Conservation (phyloP, 2,329 filamentous ascomycete species). For the Mycocentrospora acerina region DNA sequence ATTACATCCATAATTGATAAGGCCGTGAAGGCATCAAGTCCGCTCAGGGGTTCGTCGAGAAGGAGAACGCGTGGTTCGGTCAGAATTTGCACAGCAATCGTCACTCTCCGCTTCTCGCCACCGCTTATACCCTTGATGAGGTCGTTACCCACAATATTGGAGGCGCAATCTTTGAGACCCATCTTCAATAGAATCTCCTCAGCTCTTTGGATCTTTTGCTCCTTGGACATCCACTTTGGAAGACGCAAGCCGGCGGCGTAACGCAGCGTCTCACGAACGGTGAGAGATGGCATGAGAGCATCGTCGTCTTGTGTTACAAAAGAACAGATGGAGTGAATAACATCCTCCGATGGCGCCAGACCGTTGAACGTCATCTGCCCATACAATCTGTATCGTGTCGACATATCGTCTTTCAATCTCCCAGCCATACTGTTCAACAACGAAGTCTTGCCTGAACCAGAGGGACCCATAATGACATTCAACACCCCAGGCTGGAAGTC, state of each 20-base stretch:
- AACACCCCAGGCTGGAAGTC: conserved; percentile 68
- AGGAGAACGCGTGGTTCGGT: conserved; percentile 73
- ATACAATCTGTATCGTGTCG: conserved; percentile 62
- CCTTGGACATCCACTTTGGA: conserved; percentile 67
- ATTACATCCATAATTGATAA: conserved; percentile 71
- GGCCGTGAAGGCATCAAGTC: conserved; percentile 68
- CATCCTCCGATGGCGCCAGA: conserved; percentile 65
- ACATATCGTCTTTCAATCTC: conserved; percentile 62
- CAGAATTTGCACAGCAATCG: conserved; percentile 75
- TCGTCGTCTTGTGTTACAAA: conserved; percentile 81
- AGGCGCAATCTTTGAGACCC: conserved; percentile 75
- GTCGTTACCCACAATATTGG: conserved; percentile 72
- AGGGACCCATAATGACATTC: conserved; percentile 80
- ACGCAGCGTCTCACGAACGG: conserved; percentile 72
- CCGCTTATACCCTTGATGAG: conserved; percentile 77
- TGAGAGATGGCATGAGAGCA: conserved; percentile 70
- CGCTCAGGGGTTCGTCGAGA: conserved; percentile 68
- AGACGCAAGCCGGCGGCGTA: conserved; percentile 68
- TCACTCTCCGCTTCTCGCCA: conserved; percentile 75
- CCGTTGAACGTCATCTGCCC: conserved; percentile 72
- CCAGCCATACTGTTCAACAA: conserved; percentile 72
- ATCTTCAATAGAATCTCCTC: conserved; percentile 73
- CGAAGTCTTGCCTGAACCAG: conserved; percentile 75
- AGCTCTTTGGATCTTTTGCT: conserved; percentile 66
- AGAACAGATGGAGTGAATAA: conserved; percentile 71